phyloP scores from a whole-genome alignment of 345 rosid genomes.

The Citrus trifoliata region DNA sequence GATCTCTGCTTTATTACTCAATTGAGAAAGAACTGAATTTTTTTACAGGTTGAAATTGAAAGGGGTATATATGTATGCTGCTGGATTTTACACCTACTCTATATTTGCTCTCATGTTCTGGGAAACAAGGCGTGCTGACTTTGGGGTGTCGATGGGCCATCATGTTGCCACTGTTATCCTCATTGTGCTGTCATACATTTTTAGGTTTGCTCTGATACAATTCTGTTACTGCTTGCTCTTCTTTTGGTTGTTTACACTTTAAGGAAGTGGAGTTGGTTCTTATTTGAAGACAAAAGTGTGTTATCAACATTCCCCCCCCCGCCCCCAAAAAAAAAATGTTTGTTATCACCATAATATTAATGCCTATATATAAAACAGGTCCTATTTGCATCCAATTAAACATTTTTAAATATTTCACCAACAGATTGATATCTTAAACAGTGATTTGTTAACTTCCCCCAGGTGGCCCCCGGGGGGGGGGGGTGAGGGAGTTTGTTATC shows the following conservation, averaged over 20 bases:
- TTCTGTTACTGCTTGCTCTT: neutral
- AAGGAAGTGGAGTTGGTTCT: neutral
- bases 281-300: neutral
- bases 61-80: slow-evolving; percentile 79
- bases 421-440: neutral
- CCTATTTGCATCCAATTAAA: neutral
- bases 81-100: slow-evolving; percentile 96
- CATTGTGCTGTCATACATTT: slow-evolving; percentile 78
- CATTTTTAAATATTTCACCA: neutral
- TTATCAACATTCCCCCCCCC: too few species aligned
- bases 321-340: neutral
- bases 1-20: slow-evolving; percentile 8
- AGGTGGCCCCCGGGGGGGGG: too few species aligned
- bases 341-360: neutral
- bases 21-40: slow-evolving; percentile 4
- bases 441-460: neutral
- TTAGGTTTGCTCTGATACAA: slow-evolving; percentile 42
- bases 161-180: slow-evolving; percentile 83
- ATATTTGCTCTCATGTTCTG: slow-evolving; percentile 93
- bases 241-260: neutral
- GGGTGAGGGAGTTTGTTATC: neutral
- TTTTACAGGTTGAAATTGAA: slow-evolving; percentile 80
- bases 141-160: slow-evolving; percentile 97
- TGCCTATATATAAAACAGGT: neutral
- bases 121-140: slow-evolving; percentile 99